phyloP scores from a whole-genome alignment of 345 rosid genomes.

The Corchorus capsularis region DNA sequence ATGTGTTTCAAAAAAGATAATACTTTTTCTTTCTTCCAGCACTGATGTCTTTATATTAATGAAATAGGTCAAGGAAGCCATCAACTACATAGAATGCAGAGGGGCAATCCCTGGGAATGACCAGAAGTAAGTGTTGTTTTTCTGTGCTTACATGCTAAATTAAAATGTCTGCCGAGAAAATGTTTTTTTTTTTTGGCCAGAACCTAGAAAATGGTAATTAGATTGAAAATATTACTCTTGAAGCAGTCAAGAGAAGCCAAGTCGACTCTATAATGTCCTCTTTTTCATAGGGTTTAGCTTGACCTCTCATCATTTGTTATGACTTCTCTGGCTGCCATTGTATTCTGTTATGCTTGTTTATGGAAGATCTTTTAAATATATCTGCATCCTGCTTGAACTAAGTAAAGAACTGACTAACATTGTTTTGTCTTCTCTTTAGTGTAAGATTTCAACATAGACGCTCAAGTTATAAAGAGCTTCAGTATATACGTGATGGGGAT shows the following conservation, averaged over 20 bases:
- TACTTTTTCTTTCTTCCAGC: neutral
- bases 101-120: slow-evolving; percentile 41
- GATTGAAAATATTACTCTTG: neutral
- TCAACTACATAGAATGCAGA: slow-evolving; percentile 45
- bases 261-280: neutral
- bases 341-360: neutral
- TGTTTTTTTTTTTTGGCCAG: neutral
- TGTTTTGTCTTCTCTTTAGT: slow-evolving; percentile 28
- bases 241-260: slow-evolving; percentile 1
- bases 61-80: slow-evolving; percentile 69
- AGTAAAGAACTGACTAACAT: neutral
- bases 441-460: slow-evolving; percentile 74
- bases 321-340: neutral
- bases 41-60: slow-evolving; percentile 25
- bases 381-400: neutral
- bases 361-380: neutral
- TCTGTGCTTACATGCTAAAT: neutral
- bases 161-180: neutral
- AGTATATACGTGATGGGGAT: slow-evolving; percentile 96
- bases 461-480: slow-evolving; percentile 95
- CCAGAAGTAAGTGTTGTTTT: slow-evolving; percentile 52
- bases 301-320: neutral
- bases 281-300: slow-evolving; percentile 7
- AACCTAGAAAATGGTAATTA: neutral
- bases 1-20: neutral